Conservation (phyloP, 148 eudicot species). For the Vaccinium darrowii region DNA sequence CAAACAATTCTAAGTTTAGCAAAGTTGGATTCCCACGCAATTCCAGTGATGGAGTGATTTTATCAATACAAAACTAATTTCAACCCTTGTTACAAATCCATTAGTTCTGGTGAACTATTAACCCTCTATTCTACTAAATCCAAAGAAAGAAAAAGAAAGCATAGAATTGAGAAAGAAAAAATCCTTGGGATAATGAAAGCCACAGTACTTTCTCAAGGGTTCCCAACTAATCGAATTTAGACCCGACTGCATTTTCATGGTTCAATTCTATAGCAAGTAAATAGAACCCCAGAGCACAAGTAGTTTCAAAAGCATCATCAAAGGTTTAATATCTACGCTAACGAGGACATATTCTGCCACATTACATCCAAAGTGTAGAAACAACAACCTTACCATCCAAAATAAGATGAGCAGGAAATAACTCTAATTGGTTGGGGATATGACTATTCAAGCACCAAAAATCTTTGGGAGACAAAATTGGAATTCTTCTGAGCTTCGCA, state of each 20-base stretch:
- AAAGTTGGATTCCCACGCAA: background rate
- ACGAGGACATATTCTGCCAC: background rate
- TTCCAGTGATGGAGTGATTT: background rate
- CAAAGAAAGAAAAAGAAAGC: background rate
- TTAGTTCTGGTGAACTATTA: background rate
- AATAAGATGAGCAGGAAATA: constrained; percentile 47
- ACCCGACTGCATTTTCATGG: background rate
- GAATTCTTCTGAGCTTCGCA: constrained; percentile 47
- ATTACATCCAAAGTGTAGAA: background rate
- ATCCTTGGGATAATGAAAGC: background rate
- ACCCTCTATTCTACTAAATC: background rate
- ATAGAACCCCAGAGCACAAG: background rate
- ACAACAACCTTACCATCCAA: constrained; percentile 43
- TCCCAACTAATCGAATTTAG: background rate
- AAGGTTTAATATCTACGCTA: background rate
- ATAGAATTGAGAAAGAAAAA: background rate
- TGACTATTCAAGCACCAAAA: constrained; percentile 57
- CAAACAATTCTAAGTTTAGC: background rate
- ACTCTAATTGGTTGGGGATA: constrained; percentile 28
- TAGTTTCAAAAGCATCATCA: background rate
- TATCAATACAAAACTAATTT: background rate
- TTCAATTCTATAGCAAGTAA: constrained; percentile 9
- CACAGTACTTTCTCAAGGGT: background rate
- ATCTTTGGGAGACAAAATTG: constrained; percentile 64
- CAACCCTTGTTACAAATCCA: background rate